Evolutionary conservation across 306 rosid genomes (phyloP).

Genomic region (Mimosa bimucronata): DNA sequence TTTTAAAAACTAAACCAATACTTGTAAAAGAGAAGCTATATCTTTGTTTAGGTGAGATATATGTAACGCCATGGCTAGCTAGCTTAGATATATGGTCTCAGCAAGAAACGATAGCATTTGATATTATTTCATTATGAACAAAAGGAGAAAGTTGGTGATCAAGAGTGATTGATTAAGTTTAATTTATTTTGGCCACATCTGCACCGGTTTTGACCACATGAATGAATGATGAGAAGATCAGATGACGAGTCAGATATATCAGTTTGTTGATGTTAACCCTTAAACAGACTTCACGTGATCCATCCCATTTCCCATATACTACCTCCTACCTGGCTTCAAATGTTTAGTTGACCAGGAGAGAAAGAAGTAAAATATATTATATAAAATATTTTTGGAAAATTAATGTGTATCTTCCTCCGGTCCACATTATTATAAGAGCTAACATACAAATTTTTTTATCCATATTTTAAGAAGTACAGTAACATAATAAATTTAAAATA

Average conservation of each 20-base stretch:
- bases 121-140: background rate
- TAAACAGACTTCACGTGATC: conserved; percentile 41
- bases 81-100: background rate
- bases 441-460: too few species aligned
- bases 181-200: background rate
- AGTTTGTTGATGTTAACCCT: conserved; percentile 13
- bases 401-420: too few species aligned
- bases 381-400: too few species aligned
- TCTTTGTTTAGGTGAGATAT: conserved; percentile 12
- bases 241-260: conserved; percentile 15
- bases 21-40: background rate
- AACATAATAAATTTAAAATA: too few species aligned
- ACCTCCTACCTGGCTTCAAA: too few species aligned
- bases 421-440: too few species aligned
- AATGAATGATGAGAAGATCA: conserved; percentile 33
- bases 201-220: conserved; percentile 31
- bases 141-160: background rate
- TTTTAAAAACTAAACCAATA: conserved; percentile 8
- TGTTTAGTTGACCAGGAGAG: too few species aligned
- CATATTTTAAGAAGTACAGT: too few species aligned
- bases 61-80: conserved; percentile 4
- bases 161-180: background rate
- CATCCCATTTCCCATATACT: background rate
- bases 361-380: too few species aligned
- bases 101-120: background rate